Evolutionary conservation across 1,284 basidiomycete species (phyloP).

Genomic region (Gymnopus androsaceus): DNA sequence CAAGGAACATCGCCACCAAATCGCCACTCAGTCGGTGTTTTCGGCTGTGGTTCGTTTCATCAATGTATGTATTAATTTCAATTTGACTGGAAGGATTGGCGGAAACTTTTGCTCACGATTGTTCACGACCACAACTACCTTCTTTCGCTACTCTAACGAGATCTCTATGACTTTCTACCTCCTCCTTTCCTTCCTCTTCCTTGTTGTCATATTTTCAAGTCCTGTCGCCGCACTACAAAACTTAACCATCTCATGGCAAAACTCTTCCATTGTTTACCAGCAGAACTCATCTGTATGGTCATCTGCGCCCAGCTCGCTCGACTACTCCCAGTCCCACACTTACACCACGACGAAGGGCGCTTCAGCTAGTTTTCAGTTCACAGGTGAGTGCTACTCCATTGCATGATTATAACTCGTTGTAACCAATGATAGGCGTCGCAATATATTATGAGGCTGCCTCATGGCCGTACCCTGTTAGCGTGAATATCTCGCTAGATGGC

Average conservation of each 20-base stretch:
- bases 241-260: background rate
- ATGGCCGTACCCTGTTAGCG: conserved; percentile 13
- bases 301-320: background rate
- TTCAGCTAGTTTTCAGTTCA: conserved; percentile 13
- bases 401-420: background rate
- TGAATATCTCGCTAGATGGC: conserved; percentile 3
- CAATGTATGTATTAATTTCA: no score
- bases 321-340: conserved; percentile 11
- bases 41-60: no score
- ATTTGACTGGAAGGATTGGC: background rate
- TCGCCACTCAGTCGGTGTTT: no score
- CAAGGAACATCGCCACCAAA: no score
- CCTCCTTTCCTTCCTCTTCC: background rate
- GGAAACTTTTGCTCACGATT: background rate
- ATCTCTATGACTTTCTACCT: background rate
- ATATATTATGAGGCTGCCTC: conserved; percentile 9
- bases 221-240: background rate
- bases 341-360: background rate
- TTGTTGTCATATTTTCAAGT: background rate
- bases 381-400: background rate
- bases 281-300: conserved; percentile 1
- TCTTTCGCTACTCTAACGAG: background rate
- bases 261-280: background rate
- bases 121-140: background rate
- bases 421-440: conserved; percentile 6